Evolutionary conservation across 2,329 filamentous ascomycete species (phyloP).

Genomic region (Aureobasidium sp.): DNA sequence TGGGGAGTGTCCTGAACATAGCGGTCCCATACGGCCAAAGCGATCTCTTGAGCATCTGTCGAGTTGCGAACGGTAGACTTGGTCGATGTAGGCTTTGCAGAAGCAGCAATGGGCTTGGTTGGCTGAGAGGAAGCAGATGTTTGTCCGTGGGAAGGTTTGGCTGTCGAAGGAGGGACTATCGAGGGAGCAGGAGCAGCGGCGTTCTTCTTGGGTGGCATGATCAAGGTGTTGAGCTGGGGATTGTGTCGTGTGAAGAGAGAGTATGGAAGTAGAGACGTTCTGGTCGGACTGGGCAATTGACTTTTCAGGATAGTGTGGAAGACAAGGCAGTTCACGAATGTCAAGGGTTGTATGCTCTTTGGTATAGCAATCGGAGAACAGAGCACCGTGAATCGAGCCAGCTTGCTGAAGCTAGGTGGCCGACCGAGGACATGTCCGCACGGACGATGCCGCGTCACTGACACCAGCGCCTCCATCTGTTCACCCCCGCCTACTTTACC

Average conservation of each 20-base stretch:
- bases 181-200: constrained; percentile 19
- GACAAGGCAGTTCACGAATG: not conserved
- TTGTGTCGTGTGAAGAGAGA: not conserved
- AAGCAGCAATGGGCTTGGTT: constrained; percentile 17
- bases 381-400: not conserved
- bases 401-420: not conserved
- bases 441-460: not conserved
- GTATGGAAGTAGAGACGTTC: not conserved
- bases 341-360: not conserved
- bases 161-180: constrained; percentile 17
- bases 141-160: constrained; percentile 16
- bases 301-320: not conserved
- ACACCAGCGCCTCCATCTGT: not conserved
- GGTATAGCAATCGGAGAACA: not conserved
- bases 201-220: constrained; percentile 24
- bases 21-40: constrained; percentile 62
- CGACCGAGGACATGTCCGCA: not conserved
- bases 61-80: constrained; percentile 17
- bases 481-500: not conserved
- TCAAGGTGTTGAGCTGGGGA: not conserved
- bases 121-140: constrained; percentile 18
- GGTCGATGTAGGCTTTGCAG: constrained; percentile 18
- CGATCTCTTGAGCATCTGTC: constrained; percentile 47
- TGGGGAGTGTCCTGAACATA: constrained; percentile 79
- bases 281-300: not conserved